Percentiles rank a stretch among this genome's conserved stretches.
Conservation (phyloP, 352 stramenopile species). For the Phytophthora palmivora region DNA sequence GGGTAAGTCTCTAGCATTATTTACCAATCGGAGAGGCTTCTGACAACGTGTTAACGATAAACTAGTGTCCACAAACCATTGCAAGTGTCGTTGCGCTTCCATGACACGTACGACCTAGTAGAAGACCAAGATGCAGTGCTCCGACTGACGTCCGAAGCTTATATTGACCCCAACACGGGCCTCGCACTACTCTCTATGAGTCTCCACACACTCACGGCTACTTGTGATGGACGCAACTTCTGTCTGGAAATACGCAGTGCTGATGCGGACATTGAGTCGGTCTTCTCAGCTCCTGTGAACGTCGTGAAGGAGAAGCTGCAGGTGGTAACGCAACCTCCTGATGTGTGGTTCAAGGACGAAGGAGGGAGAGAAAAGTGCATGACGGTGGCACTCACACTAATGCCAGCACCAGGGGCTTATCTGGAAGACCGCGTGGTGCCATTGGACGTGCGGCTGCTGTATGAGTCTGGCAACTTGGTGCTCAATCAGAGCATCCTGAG, state of each 20-base stretch:
- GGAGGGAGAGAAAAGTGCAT: slow-evolving; percentile 96
- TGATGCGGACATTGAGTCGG: slow-evolving; percentile 64
- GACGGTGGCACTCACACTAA: slow-evolving; percentile 84
- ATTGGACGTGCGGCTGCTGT: slow-evolving; percentile 75
- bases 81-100: slow-evolving; percentile 68
- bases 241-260: slow-evolving; percentile 67
- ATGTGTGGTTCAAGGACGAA: slow-evolving; percentile 98
- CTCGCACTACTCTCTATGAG: slow-evolving; percentile 54
- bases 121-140: slow-evolving; percentile 63
- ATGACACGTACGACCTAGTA: slow-evolving; percentile 82
- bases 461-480: slow-evolving; percentile 87
- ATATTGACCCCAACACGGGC: slow-evolving; percentile 49
- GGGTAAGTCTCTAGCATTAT: slow-evolving; percentile 41
- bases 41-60: slow-evolving; percentile 2
- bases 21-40: not conserved
- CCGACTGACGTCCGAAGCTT: slow-evolving; percentile 17
- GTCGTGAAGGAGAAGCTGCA: slow-evolving; percentile 83
- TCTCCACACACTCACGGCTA: slow-evolving; percentile 59
- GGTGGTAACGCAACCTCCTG: slow-evolving; percentile 80
- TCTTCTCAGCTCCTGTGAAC: slow-evolving; percentile 67
- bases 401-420: slow-evolving; percentile 64
- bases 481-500: slow-evolving; percentile 93
- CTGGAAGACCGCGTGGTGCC: slow-evolving; percentile 85
- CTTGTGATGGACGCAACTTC: slow-evolving; percentile 68
- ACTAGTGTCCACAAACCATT: slow-evolving; percentile 48